phyloP scores from a whole-genome alignment of 2,329 filamentous ascomycete genomes.

The Penicillium olsonii region DNA sequence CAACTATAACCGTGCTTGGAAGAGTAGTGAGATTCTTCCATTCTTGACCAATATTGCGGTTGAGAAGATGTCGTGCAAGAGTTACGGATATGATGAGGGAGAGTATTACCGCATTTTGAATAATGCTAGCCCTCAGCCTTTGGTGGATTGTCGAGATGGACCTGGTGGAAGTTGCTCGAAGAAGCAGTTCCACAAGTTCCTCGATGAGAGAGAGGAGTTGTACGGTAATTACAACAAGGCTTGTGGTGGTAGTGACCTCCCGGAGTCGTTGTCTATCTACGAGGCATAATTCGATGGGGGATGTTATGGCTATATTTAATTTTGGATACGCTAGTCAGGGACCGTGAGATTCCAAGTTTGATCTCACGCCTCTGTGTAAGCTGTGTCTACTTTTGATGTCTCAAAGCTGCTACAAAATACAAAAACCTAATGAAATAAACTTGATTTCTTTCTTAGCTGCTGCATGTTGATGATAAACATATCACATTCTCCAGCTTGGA shows the following conservation, averaged over 20 bases:
- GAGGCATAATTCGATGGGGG: too few relatives aligned
- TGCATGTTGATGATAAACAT: too few relatives aligned
- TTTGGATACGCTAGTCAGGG: too few relatives aligned
- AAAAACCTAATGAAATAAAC: too few relatives aligned
- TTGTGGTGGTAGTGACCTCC: constrained; percentile 5
- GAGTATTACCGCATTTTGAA: constrained; percentile 56
- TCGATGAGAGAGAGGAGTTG: constrained; percentile 43
- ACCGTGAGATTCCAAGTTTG: too few relatives aligned
- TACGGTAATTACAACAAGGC: constrained; percentile 9
- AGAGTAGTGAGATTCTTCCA: constrained; percentile 62
- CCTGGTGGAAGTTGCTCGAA: constrained; percentile 54
- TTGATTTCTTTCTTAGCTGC: too few relatives aligned
- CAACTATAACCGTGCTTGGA: constrained; percentile 66
- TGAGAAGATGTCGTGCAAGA: constrained; percentile 65
- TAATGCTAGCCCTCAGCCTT: constrained; percentile 52
- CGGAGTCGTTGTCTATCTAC: neutral
- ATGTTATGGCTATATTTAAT: too few relatives aligned
- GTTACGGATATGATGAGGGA: constrained; percentile 56
- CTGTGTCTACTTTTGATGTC: too few relatives aligned
- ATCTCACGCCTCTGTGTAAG: too few relatives aligned
- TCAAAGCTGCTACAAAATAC: too few relatives aligned
- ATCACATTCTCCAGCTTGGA: too few relatives aligned
- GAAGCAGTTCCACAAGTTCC: constrained; percentile 45
- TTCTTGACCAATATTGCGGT: constrained; percentile 68
- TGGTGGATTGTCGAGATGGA: constrained; percentile 52